Evolutionary conservation across 495 filamentous ascomycete genomes (phyloP), one percentile per base, ranked within the genome.

Genomic region (Podospora bellae-mahoneyi): DNA sequence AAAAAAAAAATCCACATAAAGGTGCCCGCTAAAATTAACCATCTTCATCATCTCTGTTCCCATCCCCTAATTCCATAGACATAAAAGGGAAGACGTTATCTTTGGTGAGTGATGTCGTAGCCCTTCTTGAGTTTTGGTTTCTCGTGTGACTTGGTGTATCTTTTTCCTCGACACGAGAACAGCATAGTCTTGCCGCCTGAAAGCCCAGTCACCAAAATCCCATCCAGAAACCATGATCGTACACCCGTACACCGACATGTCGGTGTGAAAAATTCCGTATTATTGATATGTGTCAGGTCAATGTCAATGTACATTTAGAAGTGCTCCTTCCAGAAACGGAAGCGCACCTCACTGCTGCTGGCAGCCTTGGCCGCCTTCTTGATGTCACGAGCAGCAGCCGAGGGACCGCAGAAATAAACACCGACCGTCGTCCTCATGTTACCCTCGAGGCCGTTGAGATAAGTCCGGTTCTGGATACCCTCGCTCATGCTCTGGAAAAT

Each of bases 291-390:
- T 48, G 66, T 65, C 62, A 64, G 64, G 13, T 23, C 23, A 23
- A 67, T 48, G 60, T 67, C 60, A 63, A 72, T 68, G 58, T 76
- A 73, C 70, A 73, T 62, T 75, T 81, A 86, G 71, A 86, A 86
- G 73, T 99, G 93, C 80, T 99, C 95, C 81, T 98, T 99, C 95
- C 95, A 99, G 84, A 99, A 99, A 76, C 92, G 92, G 82, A 98
- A 99, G 66, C 86, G 86, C 65, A 99, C 91, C 70, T 96, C 91
- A 68, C 83, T 85, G 6, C 84, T 88, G 20, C 87, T 91, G 6
- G 89, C 88, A 58, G 78, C 73, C 72, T 87, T 89, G 62, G 92
- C 89, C 16, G 95, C 93, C 75, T 88, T 88, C 75, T 88, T 88
- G 73, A 99, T 97, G 75, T 94, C 87, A 71, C 92, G 84, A 1